Evolutionary conservation across 169 alveolate genomes (phyloP), one percentile per base, ranked within the genome.

Genomic region (Plasmodium gonderi): DNA sequence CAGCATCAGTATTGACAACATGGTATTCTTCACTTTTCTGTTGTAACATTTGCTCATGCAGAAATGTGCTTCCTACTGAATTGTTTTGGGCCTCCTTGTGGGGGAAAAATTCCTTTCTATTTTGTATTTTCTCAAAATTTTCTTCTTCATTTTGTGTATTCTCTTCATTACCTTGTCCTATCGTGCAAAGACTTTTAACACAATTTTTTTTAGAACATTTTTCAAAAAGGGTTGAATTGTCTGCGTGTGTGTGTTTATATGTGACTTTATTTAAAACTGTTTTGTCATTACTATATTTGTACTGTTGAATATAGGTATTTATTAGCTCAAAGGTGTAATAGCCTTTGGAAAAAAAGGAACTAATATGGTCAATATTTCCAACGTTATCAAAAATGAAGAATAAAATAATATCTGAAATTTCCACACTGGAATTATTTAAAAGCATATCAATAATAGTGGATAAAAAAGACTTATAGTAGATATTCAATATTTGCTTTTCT

Each of bases 381-480:
- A 75, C 93, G 26, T 87, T 7, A 74, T 74, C 87, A 65, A 87
- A 87, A 75, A 87, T 38, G 36, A 87, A 87, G 54, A 75, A 87
- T 54, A 87, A 54, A 75, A 87, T 87, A 42, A 87, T 51, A 45
- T 87, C 89, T 11, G 93, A 64, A 36, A 87, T 87, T 11, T 75
- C 80, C 12, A 87, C 45, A 12, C 68, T 60, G 17, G 47, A 36
- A 75, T 78, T 87, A 67, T 87, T 87, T 36, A 87, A 87, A 75
- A 87, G 89, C 40, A 87, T 75, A 40, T 87, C 93, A 54, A 87
- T 87, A 38, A 87, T 51, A 3, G 36, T 87, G 2, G 93, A 75
- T 9, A 82, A 87, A 45, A 87, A 87, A 40, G 87, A 75, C 14
- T 74, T 87, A 76, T 87, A 87, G 68, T 87, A 87, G 42, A 87